phyloP scores from a whole-genome alignment of 2,329 filamentous ascomycete genomes.

The Colletotrichum melonis region DNA sequence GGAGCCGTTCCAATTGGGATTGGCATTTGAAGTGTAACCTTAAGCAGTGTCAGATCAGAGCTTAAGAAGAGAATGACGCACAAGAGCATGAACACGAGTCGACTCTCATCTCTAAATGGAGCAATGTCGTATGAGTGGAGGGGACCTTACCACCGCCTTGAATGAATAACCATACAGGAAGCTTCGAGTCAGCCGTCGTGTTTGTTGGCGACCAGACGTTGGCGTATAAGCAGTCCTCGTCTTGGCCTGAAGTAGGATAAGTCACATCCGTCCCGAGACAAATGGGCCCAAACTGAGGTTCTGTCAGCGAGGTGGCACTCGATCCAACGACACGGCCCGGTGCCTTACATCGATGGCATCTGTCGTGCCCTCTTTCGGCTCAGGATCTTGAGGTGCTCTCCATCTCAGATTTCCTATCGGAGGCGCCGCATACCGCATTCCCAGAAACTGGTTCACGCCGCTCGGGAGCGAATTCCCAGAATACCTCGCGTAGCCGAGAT shows the following conservation, averaged over 20 bases:
- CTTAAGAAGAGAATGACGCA: neutral
- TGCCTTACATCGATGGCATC: conserved; percentile 48
- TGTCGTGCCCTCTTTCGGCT: conserved; percentile 45
- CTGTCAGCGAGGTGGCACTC: neutral
- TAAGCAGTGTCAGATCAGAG: conserved; percentile 4
- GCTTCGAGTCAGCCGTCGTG: conserved; percentile 60
- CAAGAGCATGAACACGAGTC: neutral
- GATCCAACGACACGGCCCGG: neutral
- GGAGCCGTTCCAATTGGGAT: conserved; percentile 63
- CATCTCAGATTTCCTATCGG: conserved; percentile 63
- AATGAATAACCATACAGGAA: conserved; percentile 73
- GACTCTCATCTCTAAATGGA: neutral
- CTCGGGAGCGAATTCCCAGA: conserved; percentile 50
- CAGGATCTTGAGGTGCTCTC: conserved; percentile 59
- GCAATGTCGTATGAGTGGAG: neutral
- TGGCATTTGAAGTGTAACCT: conserved; percentile 60
- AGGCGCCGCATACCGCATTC: conserved; percentile 63
- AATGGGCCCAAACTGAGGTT: conserved; percentile 55
- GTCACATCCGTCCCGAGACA: conserved; percentile 53
- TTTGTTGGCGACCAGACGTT: conserved; percentile 71
- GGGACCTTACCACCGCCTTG: conserved; percentile 58
- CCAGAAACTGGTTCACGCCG: conserved; percentile 58
- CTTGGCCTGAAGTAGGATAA: conserved; percentile 44
- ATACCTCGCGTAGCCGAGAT: conserved; percentile 59
- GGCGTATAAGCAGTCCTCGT: conserved; percentile 78